A percentile compares a stretch with the other conserved stretches of the same genome.
These are phyloP conservation scores for Capsicum baccatum DNA, from an alignment of 257 asterid species.

Conservation along the genomic window DNA sequence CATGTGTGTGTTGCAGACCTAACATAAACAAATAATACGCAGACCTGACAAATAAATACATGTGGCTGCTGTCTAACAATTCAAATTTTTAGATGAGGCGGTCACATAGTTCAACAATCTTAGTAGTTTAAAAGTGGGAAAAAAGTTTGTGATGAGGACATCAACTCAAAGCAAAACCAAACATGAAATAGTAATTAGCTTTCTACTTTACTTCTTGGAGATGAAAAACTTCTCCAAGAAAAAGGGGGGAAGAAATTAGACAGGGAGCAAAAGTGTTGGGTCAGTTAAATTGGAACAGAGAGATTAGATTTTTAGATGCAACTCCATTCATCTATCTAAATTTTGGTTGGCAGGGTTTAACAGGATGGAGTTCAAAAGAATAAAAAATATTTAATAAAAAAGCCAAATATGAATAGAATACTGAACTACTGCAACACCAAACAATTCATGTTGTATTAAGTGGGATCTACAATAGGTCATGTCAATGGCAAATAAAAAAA, in stretches of 20 bases:
- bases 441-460: neutral
- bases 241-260: neutral
- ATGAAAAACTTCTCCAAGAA: neutral
- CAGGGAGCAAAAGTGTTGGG: neutral
- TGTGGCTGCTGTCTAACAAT: neutral
- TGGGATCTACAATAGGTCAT: neutral
- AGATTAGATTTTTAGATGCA: neutral
- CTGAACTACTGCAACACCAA: neutral
- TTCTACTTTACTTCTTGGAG: neutral
- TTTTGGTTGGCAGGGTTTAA: neutral
- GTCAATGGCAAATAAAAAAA: neutral
- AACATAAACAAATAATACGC: neutral
- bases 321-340: neutral
- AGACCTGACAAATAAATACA: neutral
- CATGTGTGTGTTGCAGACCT: neutral
- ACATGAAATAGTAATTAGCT: neutral
- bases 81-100: neutral
- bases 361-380: neutral
- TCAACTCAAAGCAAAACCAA: neutral
- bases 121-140: neutral
- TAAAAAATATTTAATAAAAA: neutral
- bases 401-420: neutral
- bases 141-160: neutral
- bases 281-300: neutral
- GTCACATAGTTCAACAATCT: neutral